Evolutionary conservation across 2,329 filamentous ascomycete species (phyloP), one percentile per base, ranked within the genome.

Genomic region (Cladosporium sp.): DNA sequence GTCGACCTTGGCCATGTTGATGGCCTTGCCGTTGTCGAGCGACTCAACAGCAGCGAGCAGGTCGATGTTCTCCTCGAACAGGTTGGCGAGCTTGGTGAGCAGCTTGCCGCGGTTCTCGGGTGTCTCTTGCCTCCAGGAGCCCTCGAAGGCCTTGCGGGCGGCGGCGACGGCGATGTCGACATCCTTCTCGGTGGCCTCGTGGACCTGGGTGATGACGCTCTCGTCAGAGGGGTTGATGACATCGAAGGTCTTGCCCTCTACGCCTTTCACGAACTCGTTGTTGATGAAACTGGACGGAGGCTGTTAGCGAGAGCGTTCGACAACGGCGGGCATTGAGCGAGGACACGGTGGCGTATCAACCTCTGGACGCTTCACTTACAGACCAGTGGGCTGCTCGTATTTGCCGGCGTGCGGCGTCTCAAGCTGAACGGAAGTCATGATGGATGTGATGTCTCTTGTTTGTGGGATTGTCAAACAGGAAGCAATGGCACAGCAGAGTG

Each of bases 261-360:
- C 84, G 71, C 89, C 92, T 95, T 92, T 58, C 96, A 82, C 40
- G 90, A 87, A 81, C 70, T 90, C 86, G 64, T 91, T 90, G 77
- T 89, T 88, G 76, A 92, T 90, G 74, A 91, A 92, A 11, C 92
- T 80, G n/a, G 89, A 88, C 43, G 83, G 78, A 2, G 88, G 88
- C 75, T 90, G 87, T 96, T 92, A 60, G 96, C 86, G 19, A 90
- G 83, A 57, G 90, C 88, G 64, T 12, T n/a, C 43, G 17, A 9
- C 7, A 5, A 3, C 17, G 25, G 25, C 43, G 43, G n/a, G 22
- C 15, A 47, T n/a, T n/a, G 25, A 30, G 25, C 19, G 22, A 47
- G 43, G 19, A 47, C n/a, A 39, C 59, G 43, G 50, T 47, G 36
- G 25, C 49, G 56, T 38, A 50, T 36, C 43, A n/a, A 17, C 87